Conservation (phyloP, 2,329 filamentous ascomycete genomes). For the Pseudogymnoascus sp. region DNA sequence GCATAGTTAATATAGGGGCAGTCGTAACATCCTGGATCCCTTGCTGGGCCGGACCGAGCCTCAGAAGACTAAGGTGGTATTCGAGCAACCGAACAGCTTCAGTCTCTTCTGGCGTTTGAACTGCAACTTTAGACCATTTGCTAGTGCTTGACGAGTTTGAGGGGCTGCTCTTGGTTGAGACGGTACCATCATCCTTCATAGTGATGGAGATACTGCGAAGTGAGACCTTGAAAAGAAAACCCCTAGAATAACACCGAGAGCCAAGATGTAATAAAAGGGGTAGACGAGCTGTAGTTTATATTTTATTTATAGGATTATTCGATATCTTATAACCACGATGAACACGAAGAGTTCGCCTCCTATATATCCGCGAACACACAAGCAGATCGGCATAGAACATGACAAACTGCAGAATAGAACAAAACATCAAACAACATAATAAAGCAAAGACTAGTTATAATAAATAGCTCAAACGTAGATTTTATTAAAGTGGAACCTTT, state of each 20-base stretch:
- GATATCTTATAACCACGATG: background rate
- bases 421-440: background rate
- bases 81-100: background rate
- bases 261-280: background rate
- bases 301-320: background rate
- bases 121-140: background rate
- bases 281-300: background rate
- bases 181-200: background rate
- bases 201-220: no score
- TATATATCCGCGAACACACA: background rate
- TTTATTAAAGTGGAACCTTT: background rate
- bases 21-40: slow-evolving; percentile 12
- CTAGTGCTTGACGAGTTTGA: background rate
- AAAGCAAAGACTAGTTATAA: background rate
- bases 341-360: background rate
- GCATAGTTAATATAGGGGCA: slow-evolving; percentile 20
- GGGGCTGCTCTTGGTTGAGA: background rate
- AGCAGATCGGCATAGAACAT: no score
- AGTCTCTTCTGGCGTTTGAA: background rate
- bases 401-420: background rate
- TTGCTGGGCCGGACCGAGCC: background rate
- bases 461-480: background rate
- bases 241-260: background rate
- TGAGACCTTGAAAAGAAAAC: background rate
- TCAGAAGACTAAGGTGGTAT: background rate